Percentiles rank a stretch among this genome's conserved stretches.
Conservation (phyloP, 352 stramenopile species). For the Pythium vanterpoolii region DNA sequence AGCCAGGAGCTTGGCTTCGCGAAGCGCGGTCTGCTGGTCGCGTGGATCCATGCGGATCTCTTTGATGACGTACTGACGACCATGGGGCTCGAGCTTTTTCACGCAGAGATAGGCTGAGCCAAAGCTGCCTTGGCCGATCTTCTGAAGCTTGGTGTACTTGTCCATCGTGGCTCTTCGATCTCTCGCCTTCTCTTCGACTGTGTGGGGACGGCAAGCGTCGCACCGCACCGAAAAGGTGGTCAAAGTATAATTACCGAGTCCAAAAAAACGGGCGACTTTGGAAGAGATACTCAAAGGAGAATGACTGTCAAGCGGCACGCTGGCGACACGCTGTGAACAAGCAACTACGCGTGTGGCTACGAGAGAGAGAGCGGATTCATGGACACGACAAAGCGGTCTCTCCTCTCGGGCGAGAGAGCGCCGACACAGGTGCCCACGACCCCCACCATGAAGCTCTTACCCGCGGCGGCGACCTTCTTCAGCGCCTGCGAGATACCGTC, state of each 20-base stretch:
- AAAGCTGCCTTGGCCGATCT: constrained; percentile 76
- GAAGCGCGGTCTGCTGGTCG: constrained; percentile 50
- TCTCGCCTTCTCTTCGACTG: neutral
- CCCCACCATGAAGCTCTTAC: neutral
- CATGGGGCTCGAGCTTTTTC: constrained; percentile 31
- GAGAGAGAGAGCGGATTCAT: neutral
- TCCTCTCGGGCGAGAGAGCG: neutral
- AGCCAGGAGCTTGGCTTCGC: constrained; percentile 64
- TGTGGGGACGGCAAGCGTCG: neutral
- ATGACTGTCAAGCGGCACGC: neutral
- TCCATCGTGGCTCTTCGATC: constrained; percentile 41
- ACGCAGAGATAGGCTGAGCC: constrained; percentile 61
- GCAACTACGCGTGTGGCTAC: neutral
- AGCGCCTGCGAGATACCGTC: constrained; percentile 26
- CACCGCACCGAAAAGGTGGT: neutral
- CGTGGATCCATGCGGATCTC: constrained; percentile 70
- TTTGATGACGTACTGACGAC: constrained; percentile 67
- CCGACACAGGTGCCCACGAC: neutral
- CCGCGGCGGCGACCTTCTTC: neutral
- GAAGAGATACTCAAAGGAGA: neutral
- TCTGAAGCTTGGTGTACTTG: constrained; percentile 72
- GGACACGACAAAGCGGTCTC: neutral
- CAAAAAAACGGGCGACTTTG: neutral
- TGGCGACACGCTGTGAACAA: neutral
- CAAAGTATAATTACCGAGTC: neutral